Base-by-base conservation (phyloP, 129 eudicot genomes). In the Lactuca saligna region DNA sequence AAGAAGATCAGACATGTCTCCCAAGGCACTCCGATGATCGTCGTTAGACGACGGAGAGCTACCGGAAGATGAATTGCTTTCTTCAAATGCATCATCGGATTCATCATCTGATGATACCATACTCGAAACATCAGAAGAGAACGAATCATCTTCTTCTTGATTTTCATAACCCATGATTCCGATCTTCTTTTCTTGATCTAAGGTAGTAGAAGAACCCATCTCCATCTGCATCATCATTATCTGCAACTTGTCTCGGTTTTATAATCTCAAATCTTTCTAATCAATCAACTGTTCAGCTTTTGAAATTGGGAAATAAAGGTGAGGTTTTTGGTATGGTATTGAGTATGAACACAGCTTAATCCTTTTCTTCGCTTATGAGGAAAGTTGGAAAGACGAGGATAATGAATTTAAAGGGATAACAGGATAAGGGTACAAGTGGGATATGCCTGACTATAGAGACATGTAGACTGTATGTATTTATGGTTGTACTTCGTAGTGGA, bases 1-100 rank as follows among this genome's bases (percentile, higher is more conserved):
- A 62, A 88, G 78, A 11, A 88, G 81, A 63, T 83, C 83, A 8
- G 96, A 83, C 96, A 85, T 88, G 53, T 85, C 87, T 57, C 77
- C 76, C 49, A 85, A 81, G 2, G 76, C 78, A 39, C 41, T 66
- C 7, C 42, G 37, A n/a, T 32, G 5, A 54, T 49, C 0, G 4
- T 54, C 17, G 33, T 57, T 4, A 1, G 54, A 10, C 20, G 73
- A 56, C 31, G 71, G 34, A 31, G 77, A 65, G 51, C 62, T 56
- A 62, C 46, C 32, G 5, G 78, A 59, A 53, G 78, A 70, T 35
- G 75, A 75, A 44, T 37, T 7, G 25, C 17, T 70, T 32, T 68
- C 72, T 13, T 80, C 87, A 7, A 65, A 74, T 0, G 9, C 35
- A 62, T 76, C 66, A 54, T 60, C 69, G 29, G 71, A 78, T 62